Evolutionary conservation across 164 flowering plant genomes (phyloP).

Genomic region (Tetracentron sinense): DNA sequence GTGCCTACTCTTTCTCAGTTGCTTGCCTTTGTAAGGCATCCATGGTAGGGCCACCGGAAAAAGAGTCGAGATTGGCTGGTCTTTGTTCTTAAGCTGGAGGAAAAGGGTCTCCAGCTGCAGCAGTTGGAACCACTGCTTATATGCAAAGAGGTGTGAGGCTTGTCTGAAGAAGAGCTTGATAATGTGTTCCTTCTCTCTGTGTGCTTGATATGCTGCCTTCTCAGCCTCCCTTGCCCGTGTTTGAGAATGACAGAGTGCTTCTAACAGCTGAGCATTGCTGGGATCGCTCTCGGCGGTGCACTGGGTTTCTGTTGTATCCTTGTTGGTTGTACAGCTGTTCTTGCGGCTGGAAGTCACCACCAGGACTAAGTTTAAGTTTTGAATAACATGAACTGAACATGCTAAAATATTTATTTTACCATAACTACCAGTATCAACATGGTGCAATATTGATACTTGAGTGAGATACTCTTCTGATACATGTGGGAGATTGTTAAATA

Average conservation of each 20-base stretch:
- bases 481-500: too few relatives aligned
- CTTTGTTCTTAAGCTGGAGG: slow-evolving; percentile 37
- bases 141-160: slow-evolving; percentile 86
- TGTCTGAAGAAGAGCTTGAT: slow-evolving; percentile 76
- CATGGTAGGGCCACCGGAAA: slow-evolving; percentile 36
- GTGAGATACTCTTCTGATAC: too few relatives aligned
- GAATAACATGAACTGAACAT: not conserved
- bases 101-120: slow-evolving; percentile 54
- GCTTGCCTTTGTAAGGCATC: slow-evolving; percentile 30
- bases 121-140: slow-evolving; percentile 76
- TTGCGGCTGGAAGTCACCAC: slow-evolving; percentile 8
- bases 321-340: slow-evolving; percentile 8
- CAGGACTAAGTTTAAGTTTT: not conserved
- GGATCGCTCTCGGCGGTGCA: slow-evolving; percentile 26
- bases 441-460: not conserved
- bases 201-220: slow-evolving; percentile 63
- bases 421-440: not conserved
- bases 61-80: slow-evolving; percentile 25
- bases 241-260: slow-evolving; percentile 89
- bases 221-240: slow-evolving; percentile 97
- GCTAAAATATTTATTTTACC: too few relatives aligned
- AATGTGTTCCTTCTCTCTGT: slow-evolving; percentile 74
- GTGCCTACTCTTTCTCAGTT: slow-evolving; percentile 27
- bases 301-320: slow-evolving; percentile 13
- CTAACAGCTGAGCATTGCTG: slow-evolving; percentile 64